Conservation (phyloP, 2,329 filamentous ascomycete species). For the Eurotiales sp. region DNA sequence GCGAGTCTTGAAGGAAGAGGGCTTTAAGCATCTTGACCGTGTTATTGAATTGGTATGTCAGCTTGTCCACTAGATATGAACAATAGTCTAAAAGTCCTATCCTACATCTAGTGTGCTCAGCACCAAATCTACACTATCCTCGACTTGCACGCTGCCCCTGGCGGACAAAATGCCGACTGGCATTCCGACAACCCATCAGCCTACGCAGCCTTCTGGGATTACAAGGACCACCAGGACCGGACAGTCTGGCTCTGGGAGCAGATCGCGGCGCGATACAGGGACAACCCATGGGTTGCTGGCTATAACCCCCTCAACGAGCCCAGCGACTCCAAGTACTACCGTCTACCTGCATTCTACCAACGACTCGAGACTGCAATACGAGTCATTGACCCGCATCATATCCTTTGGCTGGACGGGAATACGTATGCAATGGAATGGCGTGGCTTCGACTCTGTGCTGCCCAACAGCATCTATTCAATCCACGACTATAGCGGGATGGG, state of each 20-base stretch:
- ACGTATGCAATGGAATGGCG: slow-evolving; percentile 46
- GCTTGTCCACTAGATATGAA: no score
- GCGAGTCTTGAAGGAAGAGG: slow-evolving; percentile 40
- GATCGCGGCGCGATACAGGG: slow-evolving; percentile 44
- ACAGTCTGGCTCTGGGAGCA: slow-evolving; percentile 49
- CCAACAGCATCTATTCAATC: slow-evolving; percentile 45
- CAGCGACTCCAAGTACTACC: slow-evolving; percentile 45
- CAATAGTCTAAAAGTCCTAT: no score
- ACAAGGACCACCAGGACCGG: slow-evolving; percentile 50
- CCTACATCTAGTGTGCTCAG: slow-evolving; percentile 35
- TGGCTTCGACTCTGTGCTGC: slow-evolving; percentile 40
- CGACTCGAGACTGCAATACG: slow-evolving; percentile 47
- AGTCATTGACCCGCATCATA: slow-evolving; percentile 44
- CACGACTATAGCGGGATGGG: slow-evolving; percentile 45
- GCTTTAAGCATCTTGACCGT: slow-evolving; percentile 48
- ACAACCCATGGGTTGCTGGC: slow-evolving; percentile 48
- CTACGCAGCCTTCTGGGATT: slow-evolving; percentile 50
- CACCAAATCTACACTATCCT: slow-evolving; percentile 50
- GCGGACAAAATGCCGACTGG: slow-evolving; percentile 51
- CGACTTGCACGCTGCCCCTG: slow-evolving; percentile 49
- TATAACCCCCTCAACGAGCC: slow-evolving; percentile 54
- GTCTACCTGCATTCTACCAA: slow-evolving; percentile 46
- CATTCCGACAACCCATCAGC: slow-evolving; percentile 47
- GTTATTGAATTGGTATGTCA: slow-evolving; percentile 42
- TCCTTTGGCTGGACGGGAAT: slow-evolving; percentile 45